These are phyloP conservation scores for Pleurotus sapidus DNA, from an alignment of 768 basidiomycete species.

Conservation along the genomic window DNA sequence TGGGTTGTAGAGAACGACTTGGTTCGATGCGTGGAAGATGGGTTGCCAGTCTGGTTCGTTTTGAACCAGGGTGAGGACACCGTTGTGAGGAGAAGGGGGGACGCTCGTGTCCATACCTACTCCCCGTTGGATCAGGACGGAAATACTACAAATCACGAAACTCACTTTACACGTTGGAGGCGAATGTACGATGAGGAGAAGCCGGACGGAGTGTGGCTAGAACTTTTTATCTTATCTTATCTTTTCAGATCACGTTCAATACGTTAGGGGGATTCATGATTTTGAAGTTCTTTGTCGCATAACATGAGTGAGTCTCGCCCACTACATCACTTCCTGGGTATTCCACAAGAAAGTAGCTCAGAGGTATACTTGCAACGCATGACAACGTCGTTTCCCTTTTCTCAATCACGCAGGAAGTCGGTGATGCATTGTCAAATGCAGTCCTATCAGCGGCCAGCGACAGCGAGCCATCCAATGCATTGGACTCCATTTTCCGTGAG, in stretches of 20 bases:
- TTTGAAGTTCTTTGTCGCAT: too few relatives aligned
- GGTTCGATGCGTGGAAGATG: slow-evolving; percentile 79
- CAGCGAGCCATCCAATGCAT: neutral
- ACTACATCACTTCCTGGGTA: neutral
- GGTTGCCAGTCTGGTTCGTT: slow-evolving; percentile 59
- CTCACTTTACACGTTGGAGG: too few relatives aligned
- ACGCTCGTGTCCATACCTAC: neutral
- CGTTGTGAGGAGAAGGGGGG: slow-evolving; percentile 2
- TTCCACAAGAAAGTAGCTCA: neutral
- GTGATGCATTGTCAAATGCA: neutral
- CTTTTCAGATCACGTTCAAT: too few relatives aligned
- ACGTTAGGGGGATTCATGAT: too few relatives aligned
- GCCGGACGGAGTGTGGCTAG: too few relatives aligned
- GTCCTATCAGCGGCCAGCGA: neutral
- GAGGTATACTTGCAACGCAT: neutral
- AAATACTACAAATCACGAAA: neutral
- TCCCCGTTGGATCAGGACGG: neutral
- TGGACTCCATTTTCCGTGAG: neutral
- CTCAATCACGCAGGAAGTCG: neutral
- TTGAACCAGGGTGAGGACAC: slow-evolving; percentile 13
- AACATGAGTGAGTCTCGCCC: too few relatives aligned
- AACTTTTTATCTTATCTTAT: too few relatives aligned
- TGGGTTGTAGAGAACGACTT: slow-evolving; percentile 86
- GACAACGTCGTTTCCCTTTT: neutral
- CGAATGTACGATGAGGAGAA: too few relatives aligned